Evolutionary conservation across 768 basidiomycete species (phyloP), one percentile per base, ranked within the genome.

Genomic region (Russula brevipes): DNA sequence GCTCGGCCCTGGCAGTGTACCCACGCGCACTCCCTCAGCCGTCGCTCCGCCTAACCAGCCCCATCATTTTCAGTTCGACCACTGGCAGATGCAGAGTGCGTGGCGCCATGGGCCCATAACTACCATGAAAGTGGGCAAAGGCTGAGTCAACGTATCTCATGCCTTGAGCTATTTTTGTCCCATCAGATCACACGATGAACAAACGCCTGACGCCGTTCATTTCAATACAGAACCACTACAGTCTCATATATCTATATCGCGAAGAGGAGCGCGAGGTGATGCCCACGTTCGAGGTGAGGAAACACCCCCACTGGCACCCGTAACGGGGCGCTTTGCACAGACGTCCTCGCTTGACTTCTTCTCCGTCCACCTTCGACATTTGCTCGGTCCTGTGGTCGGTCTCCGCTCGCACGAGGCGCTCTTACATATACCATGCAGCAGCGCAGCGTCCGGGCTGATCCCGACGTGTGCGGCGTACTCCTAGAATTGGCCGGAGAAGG

Each of bases 211-310:
- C 79, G 5, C 76, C 76, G 24, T 80, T 80, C 70, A 76, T 79
- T 68, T 74, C 74, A 11, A 80, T 80, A 79, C 79, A 80, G 70
- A 80, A 79, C 67, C 74, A 76, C 54, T 75, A 80, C 66, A 74
- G 65, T 33, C 72, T 77, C 9, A 63, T 79, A 36, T 80, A 80
- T 66, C 72, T 79, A 36, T 80, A 80, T 66, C 72, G 79, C 33
- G 80, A 80, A 66, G 79, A 80, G 64, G 73, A 75, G 57, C 69
- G 79, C 71, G 72, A 73, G 62, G 73, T 75, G 74, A 66, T 71
- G 51, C 71, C 74, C 35, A 72, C 68, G 42, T 63, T 69, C 69
- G 72, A 69, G 64, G 71, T 68, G 24, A 1, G 0, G 16, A 35
- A 14, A 35, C n/a, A n/a, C n/a, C n/a, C n/a, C n/a, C n/a, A n/a